Evolutionary conservation across 2,329 filamentous ascomycete species (phyloP).

Genomic region (Colletotrichum magnum): DNA sequence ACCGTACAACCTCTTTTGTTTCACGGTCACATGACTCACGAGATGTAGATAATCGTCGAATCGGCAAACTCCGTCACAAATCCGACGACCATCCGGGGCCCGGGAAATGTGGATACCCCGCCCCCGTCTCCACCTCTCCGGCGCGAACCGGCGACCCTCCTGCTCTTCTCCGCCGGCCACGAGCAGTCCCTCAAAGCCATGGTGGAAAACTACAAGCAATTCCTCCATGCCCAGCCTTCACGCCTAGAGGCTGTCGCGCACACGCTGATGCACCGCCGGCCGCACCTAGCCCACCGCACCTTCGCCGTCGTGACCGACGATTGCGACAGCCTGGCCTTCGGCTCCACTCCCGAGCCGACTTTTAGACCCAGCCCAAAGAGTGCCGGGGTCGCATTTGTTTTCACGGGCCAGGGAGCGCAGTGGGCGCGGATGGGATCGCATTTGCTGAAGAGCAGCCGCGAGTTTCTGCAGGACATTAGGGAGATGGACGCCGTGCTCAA

Average conservation of each 20-base stretch:
- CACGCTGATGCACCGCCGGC: constrained; percentile 48
- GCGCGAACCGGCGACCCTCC: constrained; percentile 15
- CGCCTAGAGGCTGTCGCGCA: constrained; percentile 45
- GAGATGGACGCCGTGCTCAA: constrained; percentile 39
- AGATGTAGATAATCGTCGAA: constrained; percentile 25
- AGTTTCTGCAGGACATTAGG: constrained; percentile 30
- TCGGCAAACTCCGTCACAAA: constrained; percentile 12
- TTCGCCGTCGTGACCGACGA: constrained; percentile 41
- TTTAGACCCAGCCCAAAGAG: constrained; percentile 32
- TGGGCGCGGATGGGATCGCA: constrained; percentile 58
- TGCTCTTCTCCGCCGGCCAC: constrained; percentile 42
- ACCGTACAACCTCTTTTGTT: fast-evolving
- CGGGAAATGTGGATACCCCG: constrained; percentile 20
- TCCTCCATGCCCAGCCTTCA: constrained; percentile 35
- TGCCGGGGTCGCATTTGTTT: constrained; percentile 46
- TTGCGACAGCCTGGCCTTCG: constrained; percentile 43
- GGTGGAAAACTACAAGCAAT: constrained; percentile 44
- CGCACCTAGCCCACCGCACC: constrained; percentile 46
- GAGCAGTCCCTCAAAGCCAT: constrained; percentile 43
- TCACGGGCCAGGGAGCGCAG: constrained; percentile 63
- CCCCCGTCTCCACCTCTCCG: constrained; percentile 25
- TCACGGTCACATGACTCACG: not conserved
- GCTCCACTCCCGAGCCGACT: constrained; percentile 31
- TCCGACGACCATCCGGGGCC: constrained; percentile 11
- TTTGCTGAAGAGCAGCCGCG: constrained; percentile 41